These are phyloP conservation scores for Boletus pseudo-olivaceus DNA, from an alignment of 768 basidiomycete genomes.

Conservation along the genomic window DNA sequence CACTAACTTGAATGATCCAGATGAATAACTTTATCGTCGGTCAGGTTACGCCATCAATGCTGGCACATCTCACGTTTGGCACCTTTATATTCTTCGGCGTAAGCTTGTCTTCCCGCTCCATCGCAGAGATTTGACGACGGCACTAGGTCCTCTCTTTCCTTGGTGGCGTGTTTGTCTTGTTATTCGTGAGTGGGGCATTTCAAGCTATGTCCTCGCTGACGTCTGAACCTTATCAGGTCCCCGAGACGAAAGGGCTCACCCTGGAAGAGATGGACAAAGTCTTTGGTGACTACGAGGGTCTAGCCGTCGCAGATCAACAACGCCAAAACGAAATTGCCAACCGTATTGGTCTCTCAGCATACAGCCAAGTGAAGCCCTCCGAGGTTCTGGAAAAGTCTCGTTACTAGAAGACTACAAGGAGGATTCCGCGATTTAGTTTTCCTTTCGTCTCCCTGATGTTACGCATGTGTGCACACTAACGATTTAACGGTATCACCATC, in stretches of 20 bases:
- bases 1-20: conserved; percentile 29
- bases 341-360: conserved; percentile 57
- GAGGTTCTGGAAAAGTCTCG: conserved; percentile 14
- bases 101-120: conserved; percentile 17
- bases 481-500: not conserved
- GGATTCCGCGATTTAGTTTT: not conserved
- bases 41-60: conserved; percentile 68
- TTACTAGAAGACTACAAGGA: conserved; percentile 11
- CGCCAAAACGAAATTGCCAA: conserved; percentile 50
- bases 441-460: not conserved
- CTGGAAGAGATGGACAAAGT: conserved; percentile 80
- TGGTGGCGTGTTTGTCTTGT: conserved; percentile 62
- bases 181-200: conserved; percentile 45
- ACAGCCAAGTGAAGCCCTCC: conserved; percentile 17
- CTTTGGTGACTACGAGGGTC: conserved; percentile 55
- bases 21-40: conserved; percentile 70
- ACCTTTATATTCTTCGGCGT: conserved; percentile 79
- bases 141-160: conserved; percentile 59
- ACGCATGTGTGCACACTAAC: not conserved
- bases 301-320: conserved; percentile 54
- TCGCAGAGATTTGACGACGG: not conserved
- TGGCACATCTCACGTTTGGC: conserved; percentile 58
- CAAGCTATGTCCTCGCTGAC: not conserved
- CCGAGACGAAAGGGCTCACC: conserved; percentile 70
- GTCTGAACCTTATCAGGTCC: conserved; percentile 38